phyloP scores from a whole-genome alignment of 2,329 filamentous ascomycete species.

The Cladosporium sp. region DNA sequence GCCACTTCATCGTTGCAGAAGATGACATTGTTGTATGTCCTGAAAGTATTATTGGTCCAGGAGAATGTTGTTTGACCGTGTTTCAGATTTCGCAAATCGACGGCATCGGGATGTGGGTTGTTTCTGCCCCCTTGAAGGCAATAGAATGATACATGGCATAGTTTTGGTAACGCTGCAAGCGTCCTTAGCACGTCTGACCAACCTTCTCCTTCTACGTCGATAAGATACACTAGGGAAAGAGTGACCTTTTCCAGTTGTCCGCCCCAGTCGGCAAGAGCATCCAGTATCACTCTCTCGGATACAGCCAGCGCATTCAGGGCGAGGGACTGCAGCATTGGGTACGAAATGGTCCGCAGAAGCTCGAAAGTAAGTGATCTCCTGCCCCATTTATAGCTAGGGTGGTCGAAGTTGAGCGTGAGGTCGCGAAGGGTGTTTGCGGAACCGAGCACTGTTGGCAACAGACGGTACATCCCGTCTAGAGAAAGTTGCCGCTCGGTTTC shows the following conservation, averaged over 20 bases:
- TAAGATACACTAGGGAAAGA: not conserved
- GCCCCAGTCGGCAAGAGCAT: not conserved
- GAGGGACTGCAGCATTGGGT: not conserved
- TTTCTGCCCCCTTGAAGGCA: no score
- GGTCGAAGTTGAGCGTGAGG: not conserved
- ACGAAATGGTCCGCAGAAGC: not conserved
- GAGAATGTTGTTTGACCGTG: not conserved
- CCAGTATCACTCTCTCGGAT: no score
- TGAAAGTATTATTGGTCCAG: no score
- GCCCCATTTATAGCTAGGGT: not conserved
- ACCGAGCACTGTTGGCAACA: not conserved
- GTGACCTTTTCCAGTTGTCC: not conserved
- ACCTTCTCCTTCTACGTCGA: not conserved
- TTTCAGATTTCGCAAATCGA: not conserved
- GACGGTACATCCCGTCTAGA: not conserved
- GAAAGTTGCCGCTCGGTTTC: not conserved
- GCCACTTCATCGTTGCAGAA: not conserved
- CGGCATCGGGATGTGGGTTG: not conserved
- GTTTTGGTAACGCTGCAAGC: not conserved
- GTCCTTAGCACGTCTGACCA: not conserved
- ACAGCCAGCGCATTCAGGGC: not conserved
- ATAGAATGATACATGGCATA: no score
- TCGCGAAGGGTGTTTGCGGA: not conserved
- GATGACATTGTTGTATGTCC: no score
- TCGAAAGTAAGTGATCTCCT: not conserved